Evolutionary conservation across 352 stramenopile species (phyloP), one percentile per base, ranked within the genome.

Genomic region (Stephanocyclus meneghinianus): DNA sequence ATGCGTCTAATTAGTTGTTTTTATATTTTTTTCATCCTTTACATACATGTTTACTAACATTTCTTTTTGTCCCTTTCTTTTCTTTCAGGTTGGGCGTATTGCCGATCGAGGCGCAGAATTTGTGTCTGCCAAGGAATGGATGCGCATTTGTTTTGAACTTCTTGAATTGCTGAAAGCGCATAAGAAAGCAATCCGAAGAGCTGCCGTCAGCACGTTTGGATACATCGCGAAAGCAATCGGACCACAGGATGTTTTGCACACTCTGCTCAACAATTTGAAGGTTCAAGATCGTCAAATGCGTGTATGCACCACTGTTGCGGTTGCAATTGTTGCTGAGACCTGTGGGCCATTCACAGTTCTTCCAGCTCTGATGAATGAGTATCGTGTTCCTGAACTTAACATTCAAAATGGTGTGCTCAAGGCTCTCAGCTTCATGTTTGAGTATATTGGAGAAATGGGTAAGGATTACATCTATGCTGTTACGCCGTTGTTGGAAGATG

Each of bases 401-500:
- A 98, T 99, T 53, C 97, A 99, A 89, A 99, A 99, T 87, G 97
- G 97, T 85, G 97, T 99, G 9, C 89, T 99, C 10, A 99, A 99
- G 90, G 96, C 97, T 3, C 94, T 99, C 45, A 98, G 95, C 73
- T 99, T 99, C 89, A 99, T 99, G 96, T 99, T 99, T 82, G 96
- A 99, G 92, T 99, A 99, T 91, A 99, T 99, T 92, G 97, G 97
- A 71, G 96, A 99, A 45, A 98, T 99, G 95, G 96, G 95, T 67
- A 98, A 98, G 88, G 97, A 99, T 87, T 99, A 99, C 88, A 98
- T 99, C 57, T 99, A 99, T 87, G 96, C 96, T 2, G 96, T 99
- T n/a, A 94, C 95, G 2, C 97, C 97, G 16, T 84, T 99, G 64
- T 91, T 99, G 16, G 96, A 99, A 81, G 97, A 99, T 88, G 97